These are phyloP conservation scores for Diospyros lotus DNA, from an alignment of 148 eudicot species.

Conservation along the genomic window DNA sequence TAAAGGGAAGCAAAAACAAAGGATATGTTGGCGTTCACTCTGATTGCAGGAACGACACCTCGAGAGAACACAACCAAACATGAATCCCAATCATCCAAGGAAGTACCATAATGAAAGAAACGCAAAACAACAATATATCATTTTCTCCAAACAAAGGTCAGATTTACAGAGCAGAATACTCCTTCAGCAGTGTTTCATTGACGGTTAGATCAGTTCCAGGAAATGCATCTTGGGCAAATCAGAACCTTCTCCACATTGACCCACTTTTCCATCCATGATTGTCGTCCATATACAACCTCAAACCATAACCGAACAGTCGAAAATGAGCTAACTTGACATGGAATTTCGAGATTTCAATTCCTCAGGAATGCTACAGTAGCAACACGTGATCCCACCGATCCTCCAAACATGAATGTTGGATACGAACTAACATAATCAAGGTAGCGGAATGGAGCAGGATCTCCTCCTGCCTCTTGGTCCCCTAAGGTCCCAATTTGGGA, in stretches of 20 bases:
- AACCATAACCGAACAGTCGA: slow-evolving; percentile 13
- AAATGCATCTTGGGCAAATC: slow-evolving; percentile 9
- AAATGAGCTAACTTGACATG: neutral
- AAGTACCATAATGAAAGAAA: no score
- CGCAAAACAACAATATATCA: no score
- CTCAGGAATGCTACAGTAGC: slow-evolving; percentile 89
- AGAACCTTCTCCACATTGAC: neutral
- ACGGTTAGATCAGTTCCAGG: neutral
- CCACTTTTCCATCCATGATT: neutral
- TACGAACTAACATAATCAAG: slow-evolving; percentile 82
- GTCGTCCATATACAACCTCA: neutral
- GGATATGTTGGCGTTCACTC: no score
- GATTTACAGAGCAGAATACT: neutral
- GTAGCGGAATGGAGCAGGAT: slow-evolving; percentile 51
- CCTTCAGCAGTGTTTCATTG: neutral
- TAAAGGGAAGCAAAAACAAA: no score
- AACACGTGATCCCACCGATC: slow-evolving; percentile 88
- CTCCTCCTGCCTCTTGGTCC: slow-evolving; percentile 34
- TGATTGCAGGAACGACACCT: no score
- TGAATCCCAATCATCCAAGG: no score
- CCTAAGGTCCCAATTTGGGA: slow-evolving; percentile 27
- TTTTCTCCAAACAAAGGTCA: neutral
- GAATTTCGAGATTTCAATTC: slow-evolving; percentile 26
- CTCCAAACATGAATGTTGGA: slow-evolving; percentile 96
- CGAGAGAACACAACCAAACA: no score